phyloP scores from a whole-genome alignment of 805 yeast species.

The Kockiozyma suomiensis region DNA sequence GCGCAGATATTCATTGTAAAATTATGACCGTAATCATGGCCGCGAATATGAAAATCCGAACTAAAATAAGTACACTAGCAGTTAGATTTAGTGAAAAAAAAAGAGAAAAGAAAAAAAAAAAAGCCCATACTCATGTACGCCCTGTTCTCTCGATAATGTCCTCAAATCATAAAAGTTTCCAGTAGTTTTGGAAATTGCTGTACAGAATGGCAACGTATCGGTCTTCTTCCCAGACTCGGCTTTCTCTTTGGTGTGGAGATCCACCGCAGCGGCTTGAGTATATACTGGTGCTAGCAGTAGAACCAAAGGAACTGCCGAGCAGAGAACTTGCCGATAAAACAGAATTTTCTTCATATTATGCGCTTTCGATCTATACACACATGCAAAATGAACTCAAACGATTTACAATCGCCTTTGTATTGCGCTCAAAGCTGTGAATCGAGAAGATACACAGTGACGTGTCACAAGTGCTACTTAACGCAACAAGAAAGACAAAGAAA shows the following conservation, averaged over 20 bases:
- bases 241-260: not conserved
- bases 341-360: not conserved
- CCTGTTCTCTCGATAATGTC: conserved; percentile 43
- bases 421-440: too few species aligned
- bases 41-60: conserved; percentile 66
- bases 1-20: conserved; percentile 73
- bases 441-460: too few species aligned
- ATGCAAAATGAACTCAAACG: not conserved
- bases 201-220: conserved; percentile 31
- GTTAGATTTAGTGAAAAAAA: too few species aligned
- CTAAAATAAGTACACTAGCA: conserved; percentile 23
- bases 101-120: too few species aligned
- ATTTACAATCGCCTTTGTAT: not conserved
- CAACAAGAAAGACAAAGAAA: too few species aligned
- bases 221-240: conserved; percentile 2
- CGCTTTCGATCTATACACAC: not conserved
- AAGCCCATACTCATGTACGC: conserved; percentile 36
- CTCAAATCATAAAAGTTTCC: conserved; percentile 51
- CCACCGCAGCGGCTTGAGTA: conserved; percentile 9
- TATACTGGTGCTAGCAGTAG: not conserved
- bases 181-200: conserved; percentile 40
- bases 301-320: not conserved
- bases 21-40: conserved; percentile 69
- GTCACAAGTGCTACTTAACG: too few species aligned
- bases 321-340: not conserved